Percentiles rank a stretch among this genome's conserved stretches.
Evolutionary conservation across 768 basidiomycete species (phyloP).

Genomic region (Trametes cinnabarina): DNA sequence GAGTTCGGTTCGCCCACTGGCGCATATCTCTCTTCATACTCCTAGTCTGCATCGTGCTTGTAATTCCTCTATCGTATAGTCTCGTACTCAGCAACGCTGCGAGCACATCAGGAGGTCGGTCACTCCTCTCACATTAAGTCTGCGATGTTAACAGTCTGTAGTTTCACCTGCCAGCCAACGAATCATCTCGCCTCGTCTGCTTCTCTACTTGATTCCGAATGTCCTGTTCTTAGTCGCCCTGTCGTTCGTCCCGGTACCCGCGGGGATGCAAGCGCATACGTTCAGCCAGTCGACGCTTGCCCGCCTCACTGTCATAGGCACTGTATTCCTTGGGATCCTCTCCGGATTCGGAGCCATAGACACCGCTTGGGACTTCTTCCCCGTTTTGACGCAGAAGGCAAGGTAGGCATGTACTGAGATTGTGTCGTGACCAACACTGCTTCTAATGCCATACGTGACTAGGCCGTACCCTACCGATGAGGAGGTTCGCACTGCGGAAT

Average conservation of each 20-base stretch:
- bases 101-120: conserved; percentile 12
- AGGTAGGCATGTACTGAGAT: conserved; percentile 22
- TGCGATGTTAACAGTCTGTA: not conserved
- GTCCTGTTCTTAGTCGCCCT: conserved; percentile 45
- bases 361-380: conserved; percentile 62
- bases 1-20: conserved; percentile 69
- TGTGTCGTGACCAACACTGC: not conserved
- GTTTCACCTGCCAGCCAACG: conserved; percentile 28
- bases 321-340: conserved; percentile 71
- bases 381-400: conserved; percentile 34
- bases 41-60: conserved; percentile 57
- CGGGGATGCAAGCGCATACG: conserved; percentile 30
- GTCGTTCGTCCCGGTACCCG: conserved; percentile 67
- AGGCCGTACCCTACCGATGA: conserved; percentile 42
- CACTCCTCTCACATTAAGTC: not conserved
- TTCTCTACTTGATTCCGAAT: conserved; percentile 51
- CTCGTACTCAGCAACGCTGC: conserved; percentile 47
- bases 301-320: conserved; percentile 74
- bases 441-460: not conserved
- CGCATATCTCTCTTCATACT: conserved; percentile 60
- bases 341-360: conserved; percentile 79
- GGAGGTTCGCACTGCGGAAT: conserved; percentile 55
- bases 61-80: conserved; percentile 63
- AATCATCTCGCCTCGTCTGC: conserved; percentile 31
- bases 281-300: conserved; percentile 49